Evolutionary conservation across 176 grass and related monocot species (phyloP).

Genomic region (Aegilops umbellulata): DNA sequence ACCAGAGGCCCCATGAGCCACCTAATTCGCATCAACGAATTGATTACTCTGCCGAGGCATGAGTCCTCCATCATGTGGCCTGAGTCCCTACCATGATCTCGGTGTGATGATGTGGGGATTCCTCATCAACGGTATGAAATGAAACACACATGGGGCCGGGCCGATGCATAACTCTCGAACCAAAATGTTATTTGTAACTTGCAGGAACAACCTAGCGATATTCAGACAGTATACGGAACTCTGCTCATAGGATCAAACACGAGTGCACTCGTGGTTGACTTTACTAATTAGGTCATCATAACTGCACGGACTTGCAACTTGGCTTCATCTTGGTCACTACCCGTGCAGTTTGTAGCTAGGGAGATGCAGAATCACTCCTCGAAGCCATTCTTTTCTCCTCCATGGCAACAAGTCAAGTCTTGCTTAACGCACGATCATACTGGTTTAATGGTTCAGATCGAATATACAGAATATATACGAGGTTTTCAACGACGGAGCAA

Average conservation of each 20-base stretch:
- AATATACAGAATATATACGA: neutral
- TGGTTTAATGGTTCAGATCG: neutral
- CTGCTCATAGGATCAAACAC: too few relatives aligned
- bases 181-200: neutral
- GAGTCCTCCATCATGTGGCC: conserved; percentile 30
- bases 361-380: neutral
- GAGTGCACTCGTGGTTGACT: neutral
- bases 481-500: neutral
- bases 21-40: conserved; percentile 10
- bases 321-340: neutral
- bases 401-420: neutral
- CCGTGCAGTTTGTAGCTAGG: neutral
- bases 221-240: neutral
- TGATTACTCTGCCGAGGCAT: conserved; percentile 29
- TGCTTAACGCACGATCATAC: neutral
- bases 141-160: conserved; percentile 21
- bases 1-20: conserved; percentile 3
- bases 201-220: neutral
- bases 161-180: neutral
- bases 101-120: neutral
- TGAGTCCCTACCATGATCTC: conserved; percentile 30
- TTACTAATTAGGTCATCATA: neutral
- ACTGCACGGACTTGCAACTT: neutral
- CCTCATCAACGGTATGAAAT: neutral
- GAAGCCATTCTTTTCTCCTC: neutral